A percentile compares a stretch with the other conserved stretches of the same genome.
These are phyloP conservation scores for Wickerhamomyces sp. DNA, from an alignment of 1,139 yeast genomes.

Conservation along the genomic window DNA sequence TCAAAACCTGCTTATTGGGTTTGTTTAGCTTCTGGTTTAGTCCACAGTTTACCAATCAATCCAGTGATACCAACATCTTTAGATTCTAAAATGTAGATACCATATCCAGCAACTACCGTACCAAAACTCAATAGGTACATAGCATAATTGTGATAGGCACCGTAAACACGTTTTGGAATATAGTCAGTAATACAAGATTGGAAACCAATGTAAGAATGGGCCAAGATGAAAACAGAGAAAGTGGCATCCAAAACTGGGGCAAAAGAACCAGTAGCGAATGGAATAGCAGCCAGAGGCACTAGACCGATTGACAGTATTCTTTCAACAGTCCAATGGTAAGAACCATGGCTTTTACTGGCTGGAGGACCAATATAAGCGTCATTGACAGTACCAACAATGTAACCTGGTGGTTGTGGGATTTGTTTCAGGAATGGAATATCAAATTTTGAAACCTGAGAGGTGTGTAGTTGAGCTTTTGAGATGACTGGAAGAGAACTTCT, in stretches of 20 bases:
- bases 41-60: conserved; percentile 37
- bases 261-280: conserved; percentile 52
- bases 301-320: conserved; percentile 52
- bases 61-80: conserved; percentile 60
- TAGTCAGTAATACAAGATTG: conserved; percentile 77
- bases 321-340: conserved; percentile 72
- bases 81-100: conserved; percentile 64
- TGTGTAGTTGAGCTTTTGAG: conserved; percentile 20
- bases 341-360: conserved; percentile 53
- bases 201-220: conserved; percentile 68
- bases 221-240: conserved; percentile 49
- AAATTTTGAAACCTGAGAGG: conserved; percentile 26
- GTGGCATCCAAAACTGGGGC: conserved; percentile 52
- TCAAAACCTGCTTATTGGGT: background rate
- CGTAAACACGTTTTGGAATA: conserved; percentile 70
- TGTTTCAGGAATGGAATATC: conserved; percentile 40
- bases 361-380: conserved; percentile 65
- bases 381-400: conserved; percentile 69
- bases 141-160: conserved; percentile 59
- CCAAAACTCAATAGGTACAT: conserved; percentile 60
- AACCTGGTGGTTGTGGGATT: conserved; percentile 74
- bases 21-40: conserved; percentile 23
- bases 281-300: conserved; percentile 60
- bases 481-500: background rate
- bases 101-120: conserved; percentile 56